Conservation (phyloP, 768 basidiomycete genomes). For the Leccinum longicurvipes region DNA sequence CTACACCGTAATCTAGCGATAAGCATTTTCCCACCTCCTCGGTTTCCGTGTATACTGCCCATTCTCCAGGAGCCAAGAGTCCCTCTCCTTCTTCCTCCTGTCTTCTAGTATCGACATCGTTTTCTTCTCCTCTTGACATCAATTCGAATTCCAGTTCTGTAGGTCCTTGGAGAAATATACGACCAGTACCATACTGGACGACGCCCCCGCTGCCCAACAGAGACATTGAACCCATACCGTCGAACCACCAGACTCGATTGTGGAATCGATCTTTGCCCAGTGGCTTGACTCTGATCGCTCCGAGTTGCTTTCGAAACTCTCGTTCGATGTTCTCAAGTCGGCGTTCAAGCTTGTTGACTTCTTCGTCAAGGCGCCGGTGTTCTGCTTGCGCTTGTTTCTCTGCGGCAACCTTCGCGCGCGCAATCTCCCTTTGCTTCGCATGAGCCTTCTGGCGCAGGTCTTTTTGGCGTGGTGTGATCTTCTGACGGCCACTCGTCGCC, state of each 20-base stretch:
- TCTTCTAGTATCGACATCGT: slow-evolving; percentile 54
- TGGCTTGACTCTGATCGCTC: slow-evolving; percentile 82
- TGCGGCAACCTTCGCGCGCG: slow-evolving; percentile 72
- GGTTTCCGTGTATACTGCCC: slow-evolving; percentile 85
- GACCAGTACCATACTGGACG: slow-evolving; percentile 82
- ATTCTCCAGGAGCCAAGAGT: slow-evolving; percentile 71
- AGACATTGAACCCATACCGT: slow-evolving; percentile 86
- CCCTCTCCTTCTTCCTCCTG: slow-evolving; percentile 80
- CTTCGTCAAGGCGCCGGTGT: slow-evolving; percentile 82
- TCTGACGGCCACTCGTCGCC: slow-evolving; percentile 38
- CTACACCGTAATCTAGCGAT: background rate
- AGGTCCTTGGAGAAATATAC: slow-evolving; percentile 91
- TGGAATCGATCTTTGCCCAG: slow-evolving; percentile 91
- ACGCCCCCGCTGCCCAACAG: slow-evolving; percentile 76
- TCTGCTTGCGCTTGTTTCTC: slow-evolving; percentile 81
- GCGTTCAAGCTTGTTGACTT: slow-evolving; percentile 78
- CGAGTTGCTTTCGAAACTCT: slow-evolving; percentile 88
- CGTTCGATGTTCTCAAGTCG: slow-evolving; percentile 85
- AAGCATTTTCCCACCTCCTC: slow-evolving; percentile 65
- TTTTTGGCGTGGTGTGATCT: slow-evolving; percentile 47
- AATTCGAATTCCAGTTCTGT: slow-evolving; percentile 76
- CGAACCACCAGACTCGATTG: slow-evolving; percentile 98
- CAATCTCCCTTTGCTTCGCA: slow-evolving; percentile 79
- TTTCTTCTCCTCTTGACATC: slow-evolving; percentile 55
- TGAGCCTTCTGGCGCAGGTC: slow-evolving; percentile 52